Conservation (phyloP, 2,329 filamentous ascomycete genomes). For the Trichoderma pleuroti region DNA sequence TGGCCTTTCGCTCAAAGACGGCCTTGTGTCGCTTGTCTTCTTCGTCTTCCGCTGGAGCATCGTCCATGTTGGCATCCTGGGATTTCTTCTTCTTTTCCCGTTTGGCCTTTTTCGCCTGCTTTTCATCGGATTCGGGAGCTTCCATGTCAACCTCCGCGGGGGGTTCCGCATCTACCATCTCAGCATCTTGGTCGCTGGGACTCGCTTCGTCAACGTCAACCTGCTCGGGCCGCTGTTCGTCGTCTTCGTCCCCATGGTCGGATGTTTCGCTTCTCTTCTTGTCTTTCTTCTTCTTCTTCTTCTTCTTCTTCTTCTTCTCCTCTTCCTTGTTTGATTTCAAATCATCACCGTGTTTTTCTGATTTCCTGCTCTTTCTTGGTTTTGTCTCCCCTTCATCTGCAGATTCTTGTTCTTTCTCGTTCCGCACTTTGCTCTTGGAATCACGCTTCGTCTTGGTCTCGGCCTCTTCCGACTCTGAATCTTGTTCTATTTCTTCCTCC, state of each 20-base stretch:
- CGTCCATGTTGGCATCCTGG: slow-evolving; percentile 22
- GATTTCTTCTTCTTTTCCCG: slow-evolving; percentile 32
- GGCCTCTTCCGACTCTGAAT: slow-evolving; percentile 20
- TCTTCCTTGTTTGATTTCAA: slow-evolving; percentile 34
- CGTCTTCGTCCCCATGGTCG: slow-evolving; percentile 21
- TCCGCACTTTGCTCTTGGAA: slow-evolving; percentile 20
- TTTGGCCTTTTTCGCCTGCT: slow-evolving; percentile 21
- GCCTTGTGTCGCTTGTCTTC: slow-evolving; percentile 44
- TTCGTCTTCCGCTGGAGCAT: slow-evolving; percentile 28
- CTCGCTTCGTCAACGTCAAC: not conserved
- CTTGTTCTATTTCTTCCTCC: slow-evolving; percentile 16
- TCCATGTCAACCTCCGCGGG: not conserved
- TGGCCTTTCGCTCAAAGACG: slow-evolving; percentile 54
- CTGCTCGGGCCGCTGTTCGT: not conserved
- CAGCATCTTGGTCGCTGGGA: not conserved
- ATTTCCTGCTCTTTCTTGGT: slow-evolving; percentile 35
- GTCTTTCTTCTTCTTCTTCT: slow-evolving; percentile 24
- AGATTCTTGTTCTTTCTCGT: not conserved
- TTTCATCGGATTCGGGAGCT: slow-evolving; percentile 8
- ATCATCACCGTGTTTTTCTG: slow-evolving; percentile 24
- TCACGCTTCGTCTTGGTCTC: slow-evolving; percentile 21
- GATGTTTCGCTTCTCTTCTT: not conserved
- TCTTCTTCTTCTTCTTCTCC: slow-evolving; percentile 27
- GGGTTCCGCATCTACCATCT: slow-evolving; percentile 15
- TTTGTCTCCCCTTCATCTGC: slow-evolving; percentile 21